Percentiles rank a stretch among this genome's conserved stretches.
These are phyloP conservation scores for Anthracocystis panici-leucophaei DNA, from an alignment of 1,284 basidiomycete genomes.

Conservation along the genomic window DNA sequence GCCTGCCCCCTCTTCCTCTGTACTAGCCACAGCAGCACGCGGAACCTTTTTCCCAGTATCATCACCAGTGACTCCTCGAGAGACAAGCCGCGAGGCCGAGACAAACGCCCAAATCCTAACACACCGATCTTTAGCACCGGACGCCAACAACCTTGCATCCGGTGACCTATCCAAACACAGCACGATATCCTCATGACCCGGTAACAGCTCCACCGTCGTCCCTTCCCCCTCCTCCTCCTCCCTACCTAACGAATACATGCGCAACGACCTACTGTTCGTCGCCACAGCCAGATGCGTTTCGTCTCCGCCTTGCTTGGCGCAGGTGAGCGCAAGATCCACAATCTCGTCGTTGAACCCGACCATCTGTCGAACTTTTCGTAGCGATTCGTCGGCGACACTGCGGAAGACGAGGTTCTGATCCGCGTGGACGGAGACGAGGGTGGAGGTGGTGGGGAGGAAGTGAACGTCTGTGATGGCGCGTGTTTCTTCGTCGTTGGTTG, in stretches of 20 bases:
- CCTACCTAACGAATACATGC: slow-evolving; percentile 77
- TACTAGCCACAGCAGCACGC: neutral
- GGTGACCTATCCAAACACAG: slow-evolving; percentile 81
- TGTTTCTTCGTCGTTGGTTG: slow-evolving; percentile 53
- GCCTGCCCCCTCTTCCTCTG: slow-evolving; percentile 55
- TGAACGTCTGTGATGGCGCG: slow-evolving; percentile 62
- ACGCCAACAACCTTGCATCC: slow-evolving; percentile 81
- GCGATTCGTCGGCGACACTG: slow-evolving; percentile 71
- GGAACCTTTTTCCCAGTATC: slow-evolving; percentile 22
- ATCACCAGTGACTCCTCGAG: neutral
- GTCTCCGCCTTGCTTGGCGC: slow-evolving; percentile 14
- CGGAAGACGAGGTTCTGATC: slow-evolving; percentile 95
- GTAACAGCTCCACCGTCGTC: slow-evolving; percentile 55
- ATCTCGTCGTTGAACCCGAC: slow-evolving; percentile 99
- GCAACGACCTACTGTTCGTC: slow-evolving; percentile 92
- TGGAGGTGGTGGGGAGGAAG: slow-evolving; percentile 8
- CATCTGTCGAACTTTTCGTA: slow-evolving; percentile 75
- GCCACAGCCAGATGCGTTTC: slow-evolving; percentile 89
- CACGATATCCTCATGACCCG: slow-evolving; percentile 85
- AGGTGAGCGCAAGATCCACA: slow-evolving; percentile 78
- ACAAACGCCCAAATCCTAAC: slow-evolving; percentile 80
- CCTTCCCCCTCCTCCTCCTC: slow-evolving; percentile 51
- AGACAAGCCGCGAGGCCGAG: slow-evolving; percentile 61
- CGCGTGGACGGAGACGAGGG: slow-evolving; percentile 83
- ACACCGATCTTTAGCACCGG: slow-evolving; percentile 91